Conservation (phyloP, 2,329 filamentous ascomycete species). For the Phialophora macrospora region DNA sequence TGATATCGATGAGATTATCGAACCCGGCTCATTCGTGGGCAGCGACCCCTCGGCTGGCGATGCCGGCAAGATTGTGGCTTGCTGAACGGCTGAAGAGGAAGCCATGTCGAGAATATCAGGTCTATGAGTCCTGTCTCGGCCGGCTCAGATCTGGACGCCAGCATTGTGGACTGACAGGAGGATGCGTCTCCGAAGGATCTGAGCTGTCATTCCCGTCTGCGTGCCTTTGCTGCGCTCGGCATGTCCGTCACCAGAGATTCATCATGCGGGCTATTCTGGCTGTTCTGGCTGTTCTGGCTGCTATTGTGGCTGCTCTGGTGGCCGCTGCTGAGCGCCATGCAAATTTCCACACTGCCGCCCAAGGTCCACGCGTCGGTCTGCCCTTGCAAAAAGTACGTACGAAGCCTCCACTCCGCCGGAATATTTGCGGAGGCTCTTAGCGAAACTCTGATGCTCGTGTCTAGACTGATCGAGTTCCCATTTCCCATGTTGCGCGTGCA, state of each 20-base stretch:
- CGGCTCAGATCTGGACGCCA: not conserved
- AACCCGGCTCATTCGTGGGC: slow-evolving; percentile 2
- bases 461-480: not conserved
- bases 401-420: not conserved
- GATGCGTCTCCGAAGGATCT: not conserved
- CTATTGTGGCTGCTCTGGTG: not conserved
- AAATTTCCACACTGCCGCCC: slow-evolving; percentile 16
- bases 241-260: too few species aligned
- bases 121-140: not conserved
- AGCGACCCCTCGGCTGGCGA: not conserved
- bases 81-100: not conserved
- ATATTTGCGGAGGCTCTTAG: not conserved
- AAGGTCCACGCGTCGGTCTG: not conserved
- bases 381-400: slow-evolving; percentile 10
- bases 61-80: slow-evolving; percentile 19
- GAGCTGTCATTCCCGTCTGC: not conserved
- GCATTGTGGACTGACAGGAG: not conserved
- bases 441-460: not conserved
- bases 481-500: not conserved
- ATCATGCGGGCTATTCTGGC: too few species aligned
- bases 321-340: not conserved
- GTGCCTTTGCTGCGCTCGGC: slow-evolving; percentile 1
- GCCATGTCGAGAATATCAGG: not conserved
- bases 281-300: too few species aligned
- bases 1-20: slow-evolving; percentile 19